Percentiles rank a stretch among this genome's conserved stretches.
These are phyloP conservation scores for Lipomyces mesembrius DNA, from an alignment of 805 yeast species.

Conservation along the genomic window DNA sequence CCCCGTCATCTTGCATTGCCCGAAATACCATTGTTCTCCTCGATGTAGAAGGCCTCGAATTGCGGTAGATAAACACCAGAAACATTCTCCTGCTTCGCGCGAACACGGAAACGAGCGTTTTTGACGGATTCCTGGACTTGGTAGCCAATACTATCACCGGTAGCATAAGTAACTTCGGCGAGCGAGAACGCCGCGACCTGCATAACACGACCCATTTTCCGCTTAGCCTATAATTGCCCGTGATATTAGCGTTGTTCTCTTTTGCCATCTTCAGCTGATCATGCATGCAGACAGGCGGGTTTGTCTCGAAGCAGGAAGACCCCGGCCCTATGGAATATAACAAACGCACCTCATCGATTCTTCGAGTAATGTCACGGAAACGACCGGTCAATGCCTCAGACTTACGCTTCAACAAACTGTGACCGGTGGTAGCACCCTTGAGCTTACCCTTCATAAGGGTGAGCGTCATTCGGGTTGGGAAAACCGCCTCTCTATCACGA, in stretches of 20 bases:
- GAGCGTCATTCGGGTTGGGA: slow-evolving; percentile 56
- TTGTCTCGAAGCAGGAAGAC: no score
- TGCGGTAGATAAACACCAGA: slow-evolving; percentile 94
- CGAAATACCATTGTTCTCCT: slow-evolving; percentile 61
- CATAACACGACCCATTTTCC: slow-evolving; percentile 98
- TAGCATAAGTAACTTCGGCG: slow-evolving; percentile 96
- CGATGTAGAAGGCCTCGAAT: slow-evolving; percentile 83
- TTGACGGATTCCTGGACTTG: slow-evolving; percentile 95
- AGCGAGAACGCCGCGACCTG: slow-evolving; percentile 96
- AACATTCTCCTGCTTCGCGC: slow-evolving; percentile 93
- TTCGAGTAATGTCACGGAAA: slow-evolving; percentile 90
- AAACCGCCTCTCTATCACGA: slow-evolving; percentile 35
- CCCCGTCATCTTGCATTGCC: background rate
- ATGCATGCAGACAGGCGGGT: background rate
- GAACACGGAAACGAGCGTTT: slow-evolving; percentile 82
- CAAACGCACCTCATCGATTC: slow-evolving; percentile 74
- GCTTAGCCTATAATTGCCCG: slow-evolving; percentile 58
- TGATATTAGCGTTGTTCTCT: background rate
- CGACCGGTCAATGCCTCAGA: slow-evolving; percentile 96
- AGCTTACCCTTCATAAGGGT: slow-evolving; percentile 93
- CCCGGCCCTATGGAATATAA: background rate
- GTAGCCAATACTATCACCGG: slow-evolving; percentile 93
- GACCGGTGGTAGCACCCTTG: slow-evolving; percentile 97
- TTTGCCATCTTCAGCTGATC: background rate
- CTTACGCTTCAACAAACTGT: slow-evolving; percentile 88